These are phyloP conservation scores for Penicillium paradoxum DNA, from an alignment of 495 filamentous ascomycete species.

Conservation along the genomic window DNA sequence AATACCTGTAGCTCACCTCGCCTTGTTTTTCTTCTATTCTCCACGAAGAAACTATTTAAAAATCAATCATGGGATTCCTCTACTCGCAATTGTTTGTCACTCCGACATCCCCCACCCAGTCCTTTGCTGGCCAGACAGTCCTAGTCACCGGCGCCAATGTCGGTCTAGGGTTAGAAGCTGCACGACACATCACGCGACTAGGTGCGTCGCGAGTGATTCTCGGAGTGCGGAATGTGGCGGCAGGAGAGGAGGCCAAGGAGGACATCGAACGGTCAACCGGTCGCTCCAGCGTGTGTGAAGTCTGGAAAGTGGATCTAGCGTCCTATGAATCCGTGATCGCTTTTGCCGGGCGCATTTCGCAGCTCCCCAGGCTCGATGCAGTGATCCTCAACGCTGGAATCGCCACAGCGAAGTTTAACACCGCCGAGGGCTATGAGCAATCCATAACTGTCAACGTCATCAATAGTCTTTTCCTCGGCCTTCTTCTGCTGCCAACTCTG, in stretches of 20 bases:
- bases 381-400: slow-evolving; percentile 46
- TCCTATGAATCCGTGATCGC: slow-evolving; percentile 29
- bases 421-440: slow-evolving; percentile 40
- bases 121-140: slow-evolving; percentile 38
- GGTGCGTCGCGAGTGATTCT: slow-evolving; percentile 48
- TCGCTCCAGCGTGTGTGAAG: slow-evolving; percentile 38
- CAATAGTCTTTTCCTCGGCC: slow-evolving; percentile 41
- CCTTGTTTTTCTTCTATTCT: too few relatives aligned
- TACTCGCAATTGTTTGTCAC: slow-evolving; percentile 44
- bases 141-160: slow-evolving; percentile 52
- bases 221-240: slow-evolving; percentile 45
- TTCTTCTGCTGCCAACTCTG: slow-evolving; percentile 42
- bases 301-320: slow-evolving; percentile 54
- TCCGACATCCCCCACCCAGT: slow-evolving; percentile 27
- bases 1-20: too few relatives aligned
- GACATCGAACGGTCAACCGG: slow-evolving; percentile 28
- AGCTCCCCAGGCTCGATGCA: slow-evolving; percentile 36
- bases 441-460: slow-evolving; percentile 53
- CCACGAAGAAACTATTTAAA: too few relatives aligned
- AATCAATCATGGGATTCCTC: slow-evolving; percentile 33
- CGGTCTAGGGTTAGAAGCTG: slow-evolving; percentile 50
- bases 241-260: slow-evolving; percentile 40
- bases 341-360: slow-evolving; percentile 37
- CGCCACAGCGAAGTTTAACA: slow-evolving; percentile 17
- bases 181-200: slow-evolving; percentile 42